Evolutionary conservation across 805 yeast genomes (phyloP).

Genomic region (Lipomyces chichibuensis): DNA sequence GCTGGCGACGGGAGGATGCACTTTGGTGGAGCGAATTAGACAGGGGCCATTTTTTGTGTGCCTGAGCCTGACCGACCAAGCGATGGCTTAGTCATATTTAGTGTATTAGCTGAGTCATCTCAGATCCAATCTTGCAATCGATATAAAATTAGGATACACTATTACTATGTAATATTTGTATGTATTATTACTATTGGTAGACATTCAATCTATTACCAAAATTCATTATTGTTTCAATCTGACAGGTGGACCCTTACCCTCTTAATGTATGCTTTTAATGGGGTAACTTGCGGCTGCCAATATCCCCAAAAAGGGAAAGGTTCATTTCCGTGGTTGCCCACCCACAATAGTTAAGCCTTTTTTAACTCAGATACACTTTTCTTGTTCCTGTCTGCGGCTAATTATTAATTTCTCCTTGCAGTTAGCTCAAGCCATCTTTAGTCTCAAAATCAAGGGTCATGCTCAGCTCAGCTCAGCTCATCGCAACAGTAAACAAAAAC

Average conservation of each 20-base stretch:
- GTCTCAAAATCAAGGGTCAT: too few relatives aligned
- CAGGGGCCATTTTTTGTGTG: background rate
- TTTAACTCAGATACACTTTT: too few relatives aligned
- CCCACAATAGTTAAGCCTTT: background rate
- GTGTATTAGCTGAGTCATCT: background rate
- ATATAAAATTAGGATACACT: background rate
- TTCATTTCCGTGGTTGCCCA: background rate
- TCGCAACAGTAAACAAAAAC: background rate
- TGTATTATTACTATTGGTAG: background rate
- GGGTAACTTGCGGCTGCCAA: background rate
- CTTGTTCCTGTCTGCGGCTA: too few relatives aligned
- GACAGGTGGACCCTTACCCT: background rate
- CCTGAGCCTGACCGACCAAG: too few relatives aligned
- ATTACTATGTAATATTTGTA: background rate
- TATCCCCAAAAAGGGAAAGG: background rate
- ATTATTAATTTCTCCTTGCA: too few relatives aligned
- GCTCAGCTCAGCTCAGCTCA: background rate
- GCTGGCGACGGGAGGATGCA: background rate
- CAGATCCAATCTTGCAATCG: background rate
- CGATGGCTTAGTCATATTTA: background rate
- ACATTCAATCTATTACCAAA: background rate
- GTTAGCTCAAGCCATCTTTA: too few relatives aligned
- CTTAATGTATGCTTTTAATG: too few relatives aligned
- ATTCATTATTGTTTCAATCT: background rate
- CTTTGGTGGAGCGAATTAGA: constrained; percentile 2